A percentile compares a stretch with the other conserved stretches of the same genome.
Conservation (phyloP, 495 filamentous ascomycete genomes). For the Penicillium desertorum region DNA sequence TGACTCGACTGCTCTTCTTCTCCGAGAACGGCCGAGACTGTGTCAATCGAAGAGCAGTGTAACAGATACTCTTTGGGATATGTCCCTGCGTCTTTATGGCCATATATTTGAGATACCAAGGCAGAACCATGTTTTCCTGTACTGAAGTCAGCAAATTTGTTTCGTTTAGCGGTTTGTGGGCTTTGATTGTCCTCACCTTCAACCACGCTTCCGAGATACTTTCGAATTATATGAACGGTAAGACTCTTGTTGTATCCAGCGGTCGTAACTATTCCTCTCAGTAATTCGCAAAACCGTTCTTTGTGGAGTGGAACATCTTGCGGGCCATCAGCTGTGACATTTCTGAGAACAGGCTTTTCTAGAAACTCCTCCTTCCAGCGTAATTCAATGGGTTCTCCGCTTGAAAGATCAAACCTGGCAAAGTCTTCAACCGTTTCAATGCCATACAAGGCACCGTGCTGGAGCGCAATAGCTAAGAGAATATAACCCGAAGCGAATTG, state of each 20-base stretch:
- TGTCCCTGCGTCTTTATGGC: constrained; percentile 20
- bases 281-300: constrained; percentile 11
- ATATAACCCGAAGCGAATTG: constrained; percentile 22
- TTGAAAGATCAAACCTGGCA: constrained; percentile 17
- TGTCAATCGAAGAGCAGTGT: constrained; percentile 23
- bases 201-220: constrained; percentile 17
- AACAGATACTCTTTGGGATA: constrained; percentile 24
- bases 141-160: constrained; percentile 5
- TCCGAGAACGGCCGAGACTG: constrained; percentile 20
- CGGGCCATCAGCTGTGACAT: constrained; percentile 23
- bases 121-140: constrained; percentile 22
- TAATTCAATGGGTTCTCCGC: background rate
- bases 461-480: constrained; percentile 18
- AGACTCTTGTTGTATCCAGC: constrained; percentile 17
- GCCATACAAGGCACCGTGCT: constrained; percentile 21
- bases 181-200: constrained; percentile 15
- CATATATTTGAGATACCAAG: constrained; percentile 27
- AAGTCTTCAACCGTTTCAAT: constrained; percentile 19
- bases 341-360: constrained; percentile 23
- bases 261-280: constrained; percentile 14
- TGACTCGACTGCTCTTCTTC: constrained; percentile 23
- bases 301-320: constrained; percentile 20
- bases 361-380: constrained; percentile 21
- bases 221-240: constrained; percentile 18
- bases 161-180: constrained; percentile 29